A percentile compares a stretch with the other conserved stretches of the same genome.
Conservation (phyloP, 2,329 filamentous ascomycete species). For the Lasiodiplodia gonubiensis region DNA sequence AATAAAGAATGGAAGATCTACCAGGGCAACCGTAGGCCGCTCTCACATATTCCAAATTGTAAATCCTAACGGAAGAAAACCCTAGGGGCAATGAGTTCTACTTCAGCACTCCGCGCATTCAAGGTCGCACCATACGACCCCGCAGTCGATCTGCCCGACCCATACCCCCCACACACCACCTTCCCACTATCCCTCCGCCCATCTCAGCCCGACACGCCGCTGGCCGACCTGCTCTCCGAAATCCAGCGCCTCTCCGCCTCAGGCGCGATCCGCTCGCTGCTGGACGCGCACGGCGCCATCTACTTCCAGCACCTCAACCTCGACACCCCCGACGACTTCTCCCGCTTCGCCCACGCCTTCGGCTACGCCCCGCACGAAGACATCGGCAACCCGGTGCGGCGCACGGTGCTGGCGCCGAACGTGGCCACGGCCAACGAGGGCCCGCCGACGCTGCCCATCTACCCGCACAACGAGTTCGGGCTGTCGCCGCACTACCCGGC, state of each 20-base stretch:
- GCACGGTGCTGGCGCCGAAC: conserved; percentile 29
- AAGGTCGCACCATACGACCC: conserved; percentile 13
- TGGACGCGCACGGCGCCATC: conserved; percentile 30
- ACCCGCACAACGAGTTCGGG: conserved; percentile 33
- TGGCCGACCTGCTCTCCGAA: conserved; percentile 4
- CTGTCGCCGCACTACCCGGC: conserved; percentile 31
- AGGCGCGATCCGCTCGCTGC: conserved; percentile 28
- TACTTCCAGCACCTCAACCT: conserved; percentile 30
- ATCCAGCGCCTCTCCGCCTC: conserved; percentile 16
- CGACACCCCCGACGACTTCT: conserved; percentile 26
- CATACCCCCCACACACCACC: conserved; percentile 21
- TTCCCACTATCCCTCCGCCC: conserved; percentile 5
- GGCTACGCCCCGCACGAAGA: conserved; percentile 31
- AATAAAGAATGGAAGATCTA: not conserved
- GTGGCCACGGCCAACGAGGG: conserved; percentile 32
- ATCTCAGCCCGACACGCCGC: not conserved
- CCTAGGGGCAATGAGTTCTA: not conserved
- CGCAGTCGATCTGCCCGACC: conserved; percentile 26
- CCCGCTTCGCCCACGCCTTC: conserved; percentile 31
- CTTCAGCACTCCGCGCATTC: not conserved
- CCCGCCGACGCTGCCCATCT: conserved; percentile 30
- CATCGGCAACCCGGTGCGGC: conserved; percentile 30
- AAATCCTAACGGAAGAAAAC: too few species aligned
- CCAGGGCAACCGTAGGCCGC: too few species aligned
- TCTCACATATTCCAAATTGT: too few species aligned